phyloP scores from a whole-genome alignment of 345 rosid genomes.

The Moricandia moricandioides region DNA sequence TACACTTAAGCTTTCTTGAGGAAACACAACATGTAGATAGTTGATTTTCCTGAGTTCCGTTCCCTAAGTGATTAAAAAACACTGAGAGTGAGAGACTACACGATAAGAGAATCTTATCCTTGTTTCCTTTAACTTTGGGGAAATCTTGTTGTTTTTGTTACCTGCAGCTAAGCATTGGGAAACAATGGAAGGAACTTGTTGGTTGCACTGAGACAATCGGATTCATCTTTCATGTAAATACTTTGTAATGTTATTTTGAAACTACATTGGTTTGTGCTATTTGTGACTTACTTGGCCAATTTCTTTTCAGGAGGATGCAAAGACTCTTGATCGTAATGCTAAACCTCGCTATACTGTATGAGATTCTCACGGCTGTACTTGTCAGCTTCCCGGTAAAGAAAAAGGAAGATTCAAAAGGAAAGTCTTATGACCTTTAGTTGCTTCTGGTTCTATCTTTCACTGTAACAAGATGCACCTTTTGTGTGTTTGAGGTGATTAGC shows the following conservation, averaged over 20 bases:
- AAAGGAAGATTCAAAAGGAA: background rate
- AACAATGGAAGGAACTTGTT: slow-evolving; percentile 84
- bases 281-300: slow-evolving; percentile 22
- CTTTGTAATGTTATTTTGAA: background rate
- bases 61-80: background rate
- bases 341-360: slow-evolving; percentile 56
- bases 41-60: no score
- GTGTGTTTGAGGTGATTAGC: background rate
- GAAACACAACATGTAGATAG: slow-evolving; percentile 14
- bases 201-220: slow-evolving; percentile 66
- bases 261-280: slow-evolving; percentile 1
- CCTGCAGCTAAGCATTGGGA: slow-evolving; percentile 78
- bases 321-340: slow-evolving; percentile 57
- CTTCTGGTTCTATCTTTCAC: background rate
- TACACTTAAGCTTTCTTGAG: background rate
- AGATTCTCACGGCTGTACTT: slow-evolving; percentile 18
- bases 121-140: background rate
- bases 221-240: slow-evolving; percentile 65
- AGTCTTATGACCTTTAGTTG: slow-evolving; percentile 6
- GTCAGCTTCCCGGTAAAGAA: slow-evolving; percentile 5
- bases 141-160: background rate
- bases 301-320: slow-evolving; percentile 71
- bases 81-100: background rate
- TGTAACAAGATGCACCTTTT: slow-evolving; percentile 13
- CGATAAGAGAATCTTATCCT: background rate